Percentiles rank a stretch among this genome's conserved stretches.
Conservation (phyloP, 106 monocot species). For the Agapanthus africanus region DNA sequence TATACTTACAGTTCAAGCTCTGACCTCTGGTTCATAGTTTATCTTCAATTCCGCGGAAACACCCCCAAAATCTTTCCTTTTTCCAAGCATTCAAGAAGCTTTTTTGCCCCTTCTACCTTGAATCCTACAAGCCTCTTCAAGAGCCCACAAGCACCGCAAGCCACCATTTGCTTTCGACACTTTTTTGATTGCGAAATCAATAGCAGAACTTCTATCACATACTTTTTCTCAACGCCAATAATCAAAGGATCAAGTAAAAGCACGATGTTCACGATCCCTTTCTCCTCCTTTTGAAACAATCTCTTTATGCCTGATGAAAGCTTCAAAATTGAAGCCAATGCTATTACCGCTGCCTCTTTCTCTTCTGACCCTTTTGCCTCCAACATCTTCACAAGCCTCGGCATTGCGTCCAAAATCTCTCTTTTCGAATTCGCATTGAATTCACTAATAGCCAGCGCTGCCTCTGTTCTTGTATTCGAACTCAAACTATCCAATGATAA, state of each 20-base stretch:
- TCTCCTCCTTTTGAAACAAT: constrained; percentile 67
- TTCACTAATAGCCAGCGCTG: constrained; percentile 33
- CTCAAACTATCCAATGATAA: constrained; percentile 23
- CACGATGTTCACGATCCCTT: constrained; percentile 48
- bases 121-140: constrained; percentile 35
- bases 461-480: constrained; percentile 35
- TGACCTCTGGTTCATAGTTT: not conserved
- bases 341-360: constrained; percentile 57
- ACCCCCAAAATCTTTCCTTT: constrained; percentile 64
- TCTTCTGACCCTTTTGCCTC: constrained; percentile 57
- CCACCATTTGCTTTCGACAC: constrained; percentile 73
- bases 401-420: constrained; percentile 39
- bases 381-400: constrained; percentile 47
- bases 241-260: constrained; percentile 46
- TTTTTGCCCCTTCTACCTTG: constrained; percentile 81
- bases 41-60: constrained; percentile 35
- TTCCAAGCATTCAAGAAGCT: constrained; percentile 50
- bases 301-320: constrained; percentile 26
- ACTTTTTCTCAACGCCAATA: constrained; percentile 50
- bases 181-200: constrained; percentile 46
- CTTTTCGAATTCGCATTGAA: constrained; percentile 22
- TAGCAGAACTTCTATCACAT: constrained; percentile 35
- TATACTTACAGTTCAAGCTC: not conserved
- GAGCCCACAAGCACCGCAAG: constrained; percentile 55
- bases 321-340: constrained; percentile 42